These are phyloP conservation scores for Acrodontium crateriforme DNA, from an alignment of 2,329 filamentous ascomycete species.

Conservation along the genomic window DNA sequence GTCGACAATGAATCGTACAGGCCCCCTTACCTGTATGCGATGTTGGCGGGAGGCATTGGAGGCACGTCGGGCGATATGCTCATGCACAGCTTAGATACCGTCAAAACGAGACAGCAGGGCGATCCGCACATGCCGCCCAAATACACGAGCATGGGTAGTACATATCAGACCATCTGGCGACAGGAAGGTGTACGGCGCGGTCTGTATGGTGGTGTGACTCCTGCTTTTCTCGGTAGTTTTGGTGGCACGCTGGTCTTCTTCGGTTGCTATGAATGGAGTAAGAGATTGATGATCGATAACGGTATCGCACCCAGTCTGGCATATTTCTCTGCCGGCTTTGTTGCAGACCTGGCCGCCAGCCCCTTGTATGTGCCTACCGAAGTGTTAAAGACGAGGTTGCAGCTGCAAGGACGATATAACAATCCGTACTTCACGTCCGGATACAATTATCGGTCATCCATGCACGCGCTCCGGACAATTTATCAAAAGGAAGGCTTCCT, in stretches of 20 bases:
- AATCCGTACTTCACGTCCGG: slow-evolving; percentile 88
- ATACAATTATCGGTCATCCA: slow-evolving; percentile 84
- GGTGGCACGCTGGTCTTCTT: slow-evolving; percentile 92
- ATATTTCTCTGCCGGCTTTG: slow-evolving; percentile 78
- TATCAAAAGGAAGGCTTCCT: slow-evolving; percentile 65
- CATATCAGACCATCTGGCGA: slow-evolving; percentile 83
- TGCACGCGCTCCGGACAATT: slow-evolving; percentile 77
- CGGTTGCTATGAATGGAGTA: slow-evolving; percentile 90
- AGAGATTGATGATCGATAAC: slow-evolving; percentile 71
- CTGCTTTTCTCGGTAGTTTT: slow-evolving; percentile 83
- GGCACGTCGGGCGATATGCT: slow-evolving; percentile 90
- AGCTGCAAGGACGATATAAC: slow-evolving; percentile 87
- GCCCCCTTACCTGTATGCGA: slow-evolving; percentile 44
- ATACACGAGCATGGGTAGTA: slow-evolving; percentile 79
- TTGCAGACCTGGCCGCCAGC: slow-evolving; percentile 84
- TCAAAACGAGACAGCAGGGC: slow-evolving; percentile 95
- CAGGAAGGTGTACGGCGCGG: slow-evolving; percentile 81
- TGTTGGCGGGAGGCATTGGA: slow-evolving; percentile 87
- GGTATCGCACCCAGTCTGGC: slow-evolving; percentile 71
- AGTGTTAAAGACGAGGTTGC: slow-evolving; percentile 91
- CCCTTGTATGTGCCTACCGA: slow-evolving; percentile 94
- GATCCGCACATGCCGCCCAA: slow-evolving; percentile 86
- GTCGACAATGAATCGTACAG: slow-evolving; percentile 29
- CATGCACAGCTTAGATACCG: slow-evolving; percentile 97
- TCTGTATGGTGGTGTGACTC: slow-evolving; percentile 84